A percentile compares a stretch with the other conserved stretches of the same genome.
phyloP scores from a whole-genome alignment of 2,329 filamentous ascomycete genomes.

The Dactylonectria estremocensis region DNA sequence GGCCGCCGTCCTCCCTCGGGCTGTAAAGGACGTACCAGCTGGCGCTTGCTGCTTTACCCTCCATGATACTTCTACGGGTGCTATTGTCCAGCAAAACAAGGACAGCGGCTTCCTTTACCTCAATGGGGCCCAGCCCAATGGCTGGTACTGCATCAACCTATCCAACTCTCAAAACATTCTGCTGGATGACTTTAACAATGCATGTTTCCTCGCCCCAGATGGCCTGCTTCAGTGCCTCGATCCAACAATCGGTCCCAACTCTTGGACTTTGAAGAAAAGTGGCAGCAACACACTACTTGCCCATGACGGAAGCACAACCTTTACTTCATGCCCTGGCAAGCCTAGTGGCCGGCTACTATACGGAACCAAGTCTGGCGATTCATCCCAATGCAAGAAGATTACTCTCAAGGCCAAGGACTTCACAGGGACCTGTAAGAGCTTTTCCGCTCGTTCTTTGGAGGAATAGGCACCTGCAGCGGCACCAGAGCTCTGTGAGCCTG shows the following conservation, averaged over 20 bases:
- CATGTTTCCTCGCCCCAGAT: conserved; percentile 51
- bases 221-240: conserved; percentile 52
- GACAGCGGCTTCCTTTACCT: conserved; percentile 48
- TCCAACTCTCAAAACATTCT: conserved; percentile 45
- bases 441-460: conserved; percentile 26
- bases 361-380: conserved; percentile 34
- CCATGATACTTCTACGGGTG: conserved; percentile 43
- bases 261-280: conserved; percentile 46
- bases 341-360: conserved; percentile 45
- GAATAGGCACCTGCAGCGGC: conserved; percentile 4
- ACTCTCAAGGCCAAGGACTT: conserved; percentile 46
- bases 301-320: conserved; percentile 44
- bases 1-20: conserved; percentile 43
- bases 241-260: conserved; percentile 48
- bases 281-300: conserved; percentile 41
- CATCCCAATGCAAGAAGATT: conserved; percentile 42
- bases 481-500: conserved; percentile 9
- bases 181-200: conserved; percentile 48
- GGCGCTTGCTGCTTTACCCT: conserved; percentile 53
- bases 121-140: conserved; percentile 40
- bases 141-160: conserved; percentile 53
- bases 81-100: conserved; percentile 47
- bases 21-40: conserved; percentile 37
- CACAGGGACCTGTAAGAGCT: conserved; percentile 46
- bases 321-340: conserved; percentile 47